A percentile compares a stretch with the other conserved stretches of the same genome.
These are phyloP conservation scores for Hymenoscyphus scutula DNA, from an alignment of 2,329 filamentous ascomycete genomes.

Conservation along the genomic window DNA sequence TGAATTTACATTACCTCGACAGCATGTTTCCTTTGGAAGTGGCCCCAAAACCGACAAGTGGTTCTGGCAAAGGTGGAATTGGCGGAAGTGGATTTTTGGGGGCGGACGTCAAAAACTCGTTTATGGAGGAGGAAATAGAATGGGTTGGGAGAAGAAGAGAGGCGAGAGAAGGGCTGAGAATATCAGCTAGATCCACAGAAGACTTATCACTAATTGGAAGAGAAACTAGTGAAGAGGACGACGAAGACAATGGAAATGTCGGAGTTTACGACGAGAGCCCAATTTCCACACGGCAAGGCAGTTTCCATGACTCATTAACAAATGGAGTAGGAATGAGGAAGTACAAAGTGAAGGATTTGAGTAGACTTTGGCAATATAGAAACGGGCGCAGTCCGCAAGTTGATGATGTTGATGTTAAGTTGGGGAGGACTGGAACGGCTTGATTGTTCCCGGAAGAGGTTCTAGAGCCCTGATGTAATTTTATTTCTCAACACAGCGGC, in stretches of 20 bases:
- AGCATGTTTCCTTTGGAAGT: slow-evolving; percentile 32
- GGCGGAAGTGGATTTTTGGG: slow-evolving; percentile 22
- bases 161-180: slow-evolving; percentile 1
- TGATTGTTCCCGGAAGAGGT: neutral
- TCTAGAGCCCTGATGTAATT: too few relatives aligned
- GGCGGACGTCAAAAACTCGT: slow-evolving; percentile 21
- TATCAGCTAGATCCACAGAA: slow-evolving; percentile 4
- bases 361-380: slow-evolving; percentile 11
- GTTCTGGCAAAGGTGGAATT: slow-evolving; percentile 21
- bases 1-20: slow-evolving; percentile 38
- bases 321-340: slow-evolving; percentile 9
- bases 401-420: slow-evolving; percentile 5
- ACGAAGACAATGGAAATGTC: slow-evolving; percentile 23
- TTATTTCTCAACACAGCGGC: too few relatives aligned
- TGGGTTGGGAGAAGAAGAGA: slow-evolving; percentile 9
- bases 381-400: slow-evolving; percentile 12
- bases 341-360: slow-evolving; percentile 12
- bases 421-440: slow-evolving; percentile 3
- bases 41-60: slow-evolving; percentile 12
- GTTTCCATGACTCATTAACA: neutral
- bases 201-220: neutral
- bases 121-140: slow-evolving; percentile 27
- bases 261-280: slow-evolving; percentile 30
- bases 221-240: slow-evolving; percentile 16
- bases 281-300: slow-evolving; percentile 10